Percentiles rank a stretch among this genome's conserved stretches.
Evolutionary conservation across 2,329 filamentous ascomycete species (phyloP).

Genomic region (Endothia cerciana): DNA sequence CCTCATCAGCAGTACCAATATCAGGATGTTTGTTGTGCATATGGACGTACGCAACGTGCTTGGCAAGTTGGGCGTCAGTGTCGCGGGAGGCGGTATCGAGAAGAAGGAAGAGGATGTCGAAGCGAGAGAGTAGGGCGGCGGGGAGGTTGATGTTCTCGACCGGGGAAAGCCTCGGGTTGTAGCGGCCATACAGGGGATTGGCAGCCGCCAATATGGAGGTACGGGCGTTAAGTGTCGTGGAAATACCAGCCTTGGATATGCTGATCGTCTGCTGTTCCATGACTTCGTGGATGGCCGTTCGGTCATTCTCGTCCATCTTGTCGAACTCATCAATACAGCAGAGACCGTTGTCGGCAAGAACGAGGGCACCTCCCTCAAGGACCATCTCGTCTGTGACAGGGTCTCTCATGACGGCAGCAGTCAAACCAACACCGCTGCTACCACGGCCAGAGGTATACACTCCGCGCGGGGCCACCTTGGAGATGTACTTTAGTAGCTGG

Average conservation of each 20-base stretch:
- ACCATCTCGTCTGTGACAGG: slow-evolving; percentile 86
- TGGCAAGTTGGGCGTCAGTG: slow-evolving; percentile 87
- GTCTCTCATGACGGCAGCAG: slow-evolving; percentile 81
- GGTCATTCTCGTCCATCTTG: slow-evolving; percentile 86
- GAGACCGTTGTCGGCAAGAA: slow-evolving; percentile 81
- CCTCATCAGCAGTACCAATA: slow-evolving; percentile 51
- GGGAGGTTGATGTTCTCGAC: slow-evolving; percentile 99
- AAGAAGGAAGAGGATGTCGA: slow-evolving; percentile 95
- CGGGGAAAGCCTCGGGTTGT: slow-evolving; percentile 95
- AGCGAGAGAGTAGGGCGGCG: slow-evolving; percentile 94
- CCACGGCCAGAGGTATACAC: slow-evolving; percentile 83
- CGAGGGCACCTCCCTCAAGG: slow-evolving; percentile 77
- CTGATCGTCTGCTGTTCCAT: slow-evolving; percentile 90
- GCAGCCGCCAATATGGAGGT: slow-evolving; percentile 95
- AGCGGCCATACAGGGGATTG: slow-evolving; percentile 95
- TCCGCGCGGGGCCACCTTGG: slow-evolving; percentile 93
- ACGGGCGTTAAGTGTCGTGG: slow-evolving; percentile 85
- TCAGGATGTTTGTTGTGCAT: slow-evolving; percentile 96
- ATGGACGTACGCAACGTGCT: slow-evolving; percentile 94
- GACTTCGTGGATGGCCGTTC: slow-evolving; percentile 83
- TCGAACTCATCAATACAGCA: slow-evolving; percentile 88
- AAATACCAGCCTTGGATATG: slow-evolving; percentile 75
- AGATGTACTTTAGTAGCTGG: slow-evolving; percentile 96
- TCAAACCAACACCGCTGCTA: slow-evolving; percentile 81
- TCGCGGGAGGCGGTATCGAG: slow-evolving; percentile 92